Percentiles rank a stretch among this genome's conserved stretches.
Conservation (phyloP, 139 green algal genomes). For the Chlamydomonas applanata region DNA sequence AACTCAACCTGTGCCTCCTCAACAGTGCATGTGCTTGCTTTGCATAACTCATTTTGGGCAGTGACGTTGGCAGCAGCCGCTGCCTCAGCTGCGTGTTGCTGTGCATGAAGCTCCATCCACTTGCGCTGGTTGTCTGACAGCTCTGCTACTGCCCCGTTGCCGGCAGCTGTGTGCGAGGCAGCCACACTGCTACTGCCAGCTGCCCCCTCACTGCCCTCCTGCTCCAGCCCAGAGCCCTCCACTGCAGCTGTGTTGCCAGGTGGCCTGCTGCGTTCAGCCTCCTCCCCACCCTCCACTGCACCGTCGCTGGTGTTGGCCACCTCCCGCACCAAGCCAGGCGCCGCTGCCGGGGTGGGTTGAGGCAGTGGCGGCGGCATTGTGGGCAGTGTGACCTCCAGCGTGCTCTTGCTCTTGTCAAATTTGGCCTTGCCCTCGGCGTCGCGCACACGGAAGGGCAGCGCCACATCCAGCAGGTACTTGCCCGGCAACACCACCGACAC, state of each 20-base stretch:
- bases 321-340: not conserved
- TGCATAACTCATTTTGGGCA: not conserved
- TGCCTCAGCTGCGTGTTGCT: not conserved
- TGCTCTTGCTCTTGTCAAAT: slow-evolving; percentile 53
- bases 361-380: slow-evolving; percentile 32
- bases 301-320: not conserved
- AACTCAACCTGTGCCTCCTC: not conserved
- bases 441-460: slow-evolving; percentile 50
- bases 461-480: slow-evolving; percentile 31
- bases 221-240: not conserved
- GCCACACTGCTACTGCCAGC: not conserved
- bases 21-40: not conserved
- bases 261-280: not conserved
- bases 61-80: not conserved
- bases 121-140: slow-evolving; percentile 37
- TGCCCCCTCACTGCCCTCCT: not conserved
- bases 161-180: not conserved
- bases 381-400: slow-evolving; percentile 55
- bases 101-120: slow-evolving; percentile 33
- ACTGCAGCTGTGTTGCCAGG: not conserved
- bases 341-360: not conserved
- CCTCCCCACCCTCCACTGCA: not conserved
- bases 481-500: slow-evolving; percentile 11
- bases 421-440: slow-evolving; percentile 50
- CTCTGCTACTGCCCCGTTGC: not conserved